Conservation (phyloP, 768 basidiomycete genomes). For the Leccinum variicolor region DNA sequence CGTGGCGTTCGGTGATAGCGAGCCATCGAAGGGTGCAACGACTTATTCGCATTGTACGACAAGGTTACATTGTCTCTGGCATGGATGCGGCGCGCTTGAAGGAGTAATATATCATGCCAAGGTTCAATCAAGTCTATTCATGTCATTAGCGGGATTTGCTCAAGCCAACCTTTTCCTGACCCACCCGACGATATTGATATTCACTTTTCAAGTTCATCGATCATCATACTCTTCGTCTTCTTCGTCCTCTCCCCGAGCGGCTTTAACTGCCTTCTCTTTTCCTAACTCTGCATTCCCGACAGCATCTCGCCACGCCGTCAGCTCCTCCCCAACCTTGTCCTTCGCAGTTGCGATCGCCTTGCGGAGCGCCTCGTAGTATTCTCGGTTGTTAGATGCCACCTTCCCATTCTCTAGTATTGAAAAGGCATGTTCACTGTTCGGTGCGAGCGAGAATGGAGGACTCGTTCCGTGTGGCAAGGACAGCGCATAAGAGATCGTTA, state of each 20-base stretch:
- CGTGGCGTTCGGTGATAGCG: conserved; percentile 48
- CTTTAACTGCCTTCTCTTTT: conserved; percentile 50
- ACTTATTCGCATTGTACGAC: conserved; percentile 42
- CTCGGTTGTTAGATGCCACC: conserved; percentile 5
- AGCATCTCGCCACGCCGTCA: conserved; percentile 73
- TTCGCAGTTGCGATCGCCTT: conserved; percentile 50
- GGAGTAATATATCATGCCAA: not conserved
- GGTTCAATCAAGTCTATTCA: not conserved
- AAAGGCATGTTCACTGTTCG: conserved; percentile 26
- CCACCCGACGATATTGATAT: not conserved
- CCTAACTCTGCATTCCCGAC: conserved; percentile 61
- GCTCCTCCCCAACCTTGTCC: conserved; percentile 55
- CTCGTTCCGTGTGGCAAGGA: conserved; percentile 18
- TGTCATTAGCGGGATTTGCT: not conserved
- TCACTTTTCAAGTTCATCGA: conserved; percentile 1
- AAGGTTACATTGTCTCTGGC: not conserved
- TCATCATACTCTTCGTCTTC: conserved; percentile 45
- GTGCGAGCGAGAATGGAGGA: conserved; percentile 18
- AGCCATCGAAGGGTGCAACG: conserved; percentile 54
- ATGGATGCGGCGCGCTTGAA: not conserved
- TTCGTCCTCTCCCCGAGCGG: conserved; percentile 43
- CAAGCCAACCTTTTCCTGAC: not conserved
- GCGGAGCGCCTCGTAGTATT: conserved; percentile 52
- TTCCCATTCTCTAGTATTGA: conserved; percentile 14
- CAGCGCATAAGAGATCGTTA: conserved; percentile 23